A percentile compares a stretch with the other conserved stretches of the same genome.
phyloP scores from a whole-genome alignment of 2,329 filamentous ascomycete species.

The Scytalidium sp. region DNA sequence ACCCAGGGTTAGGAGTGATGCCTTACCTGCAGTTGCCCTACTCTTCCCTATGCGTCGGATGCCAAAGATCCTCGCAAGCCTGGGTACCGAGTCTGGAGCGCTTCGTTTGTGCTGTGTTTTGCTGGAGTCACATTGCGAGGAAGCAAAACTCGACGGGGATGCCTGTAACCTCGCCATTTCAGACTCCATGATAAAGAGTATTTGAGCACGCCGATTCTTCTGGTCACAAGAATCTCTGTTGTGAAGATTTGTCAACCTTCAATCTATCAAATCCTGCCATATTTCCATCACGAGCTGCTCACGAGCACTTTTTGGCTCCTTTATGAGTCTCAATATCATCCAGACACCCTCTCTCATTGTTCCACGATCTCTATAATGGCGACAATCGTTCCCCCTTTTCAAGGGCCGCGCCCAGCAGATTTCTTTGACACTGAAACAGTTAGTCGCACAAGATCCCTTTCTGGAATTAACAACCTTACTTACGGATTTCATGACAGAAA shows the following conservation, averaged over 20 bases:
- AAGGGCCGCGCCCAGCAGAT: neutral
- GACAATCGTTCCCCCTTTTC: neutral
- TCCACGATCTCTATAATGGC: neutral
- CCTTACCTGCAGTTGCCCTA: neutral
- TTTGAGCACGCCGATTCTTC: neutral
- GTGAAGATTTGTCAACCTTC: no score
- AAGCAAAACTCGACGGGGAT: neutral
- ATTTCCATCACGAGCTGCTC: neutral
- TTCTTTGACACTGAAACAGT: neutral
- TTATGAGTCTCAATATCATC: neutral
- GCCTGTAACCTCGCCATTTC: neutral
- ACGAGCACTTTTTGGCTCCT: no score
- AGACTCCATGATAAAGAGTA: neutral
- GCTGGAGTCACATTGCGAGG: neutral
- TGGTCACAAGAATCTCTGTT: neutral
- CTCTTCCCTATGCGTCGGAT: neutral
- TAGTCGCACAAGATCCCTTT: neutral
- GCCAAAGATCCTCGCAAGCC: neutral
- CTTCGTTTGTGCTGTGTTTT: neutral
- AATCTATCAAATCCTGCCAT: neutral
- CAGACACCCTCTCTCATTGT: neutral
- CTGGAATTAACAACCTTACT: neutral
- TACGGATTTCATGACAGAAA: neutral
- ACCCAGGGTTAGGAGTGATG: neutral
- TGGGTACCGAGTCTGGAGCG: neutral